Evolutionary conservation across 345 rosid genomes (phyloP).

Genomic region (Lepidium didymum): DNA sequence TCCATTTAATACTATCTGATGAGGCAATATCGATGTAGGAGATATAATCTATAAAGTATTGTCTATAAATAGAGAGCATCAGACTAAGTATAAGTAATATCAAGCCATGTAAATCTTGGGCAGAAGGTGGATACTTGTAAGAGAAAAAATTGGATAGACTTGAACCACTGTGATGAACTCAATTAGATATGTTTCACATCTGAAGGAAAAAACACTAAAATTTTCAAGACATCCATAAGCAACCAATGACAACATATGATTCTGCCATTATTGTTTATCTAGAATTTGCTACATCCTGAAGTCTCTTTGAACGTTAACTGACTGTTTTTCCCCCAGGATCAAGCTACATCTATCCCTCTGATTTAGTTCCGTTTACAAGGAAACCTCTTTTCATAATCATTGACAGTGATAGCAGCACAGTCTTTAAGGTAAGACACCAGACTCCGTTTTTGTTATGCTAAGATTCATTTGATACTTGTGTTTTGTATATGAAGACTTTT

Average conservation of each 20-base stretch:
- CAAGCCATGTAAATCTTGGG: background rate
- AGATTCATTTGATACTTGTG: constrained; percentile 3
- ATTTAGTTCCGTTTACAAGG: constrained; percentile 89
- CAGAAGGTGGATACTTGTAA: background rate
- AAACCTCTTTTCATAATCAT: constrained; percentile 72
- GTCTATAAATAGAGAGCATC: background rate
- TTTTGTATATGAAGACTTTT: background rate
- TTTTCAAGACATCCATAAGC: background rate
- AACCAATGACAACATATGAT: background rate
- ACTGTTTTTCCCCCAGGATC: constrained; percentile 40
- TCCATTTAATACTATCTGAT: background rate
- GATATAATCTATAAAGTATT: background rate
- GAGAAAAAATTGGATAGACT: background rate
- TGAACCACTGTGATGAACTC: background rate
- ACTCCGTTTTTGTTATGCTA: constrained; percentile 7
- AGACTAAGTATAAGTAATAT: background rate
- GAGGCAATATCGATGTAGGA: background rate
- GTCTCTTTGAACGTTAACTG: background rate
- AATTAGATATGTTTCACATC: background rate
- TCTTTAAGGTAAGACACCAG: constrained; percentile 50
- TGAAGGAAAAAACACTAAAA: background rate
- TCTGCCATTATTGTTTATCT: background rate
- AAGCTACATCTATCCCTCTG: constrained; percentile 74
- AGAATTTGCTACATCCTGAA: background rate
- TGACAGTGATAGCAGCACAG: constrained; percentile 71